These are phyloP conservation scores for Sarcomyxa edulis DNA, from an alignment of 768 basidiomycete genomes.

Conservation along the genomic window DNA sequence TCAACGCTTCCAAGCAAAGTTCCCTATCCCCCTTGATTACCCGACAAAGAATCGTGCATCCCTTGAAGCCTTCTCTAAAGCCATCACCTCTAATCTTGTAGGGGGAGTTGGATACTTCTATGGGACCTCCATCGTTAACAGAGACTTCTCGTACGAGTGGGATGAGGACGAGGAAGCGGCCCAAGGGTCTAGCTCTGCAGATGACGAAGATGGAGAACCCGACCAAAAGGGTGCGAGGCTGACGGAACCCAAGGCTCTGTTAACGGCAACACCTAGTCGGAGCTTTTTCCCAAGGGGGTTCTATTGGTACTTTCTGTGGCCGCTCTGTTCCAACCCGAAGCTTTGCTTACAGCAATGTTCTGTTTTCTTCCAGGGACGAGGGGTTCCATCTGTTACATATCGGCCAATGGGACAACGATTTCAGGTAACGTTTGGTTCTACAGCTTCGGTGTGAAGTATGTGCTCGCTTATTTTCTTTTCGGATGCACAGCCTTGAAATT, in stretches of 20 bases:
- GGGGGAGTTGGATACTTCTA: constrained; percentile 96
- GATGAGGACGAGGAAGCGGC: constrained; percentile 57
- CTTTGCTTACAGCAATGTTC: background rate
- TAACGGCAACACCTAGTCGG: constrained; percentile 92
- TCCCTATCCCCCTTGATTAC: constrained; percentile 63
- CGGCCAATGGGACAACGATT: constrained; percentile 89
- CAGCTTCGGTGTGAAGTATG: too few species aligned
- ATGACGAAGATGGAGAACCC: constrained; percentile 32
- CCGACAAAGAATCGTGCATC: constrained; percentile 38
- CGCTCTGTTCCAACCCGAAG: background rate
- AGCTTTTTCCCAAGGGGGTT: constrained; percentile 98
- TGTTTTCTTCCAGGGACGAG: constrained; percentile 68
- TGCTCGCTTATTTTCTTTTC: background rate
- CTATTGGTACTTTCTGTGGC: constrained; percentile 62
- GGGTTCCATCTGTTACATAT: constrained; percentile 93
- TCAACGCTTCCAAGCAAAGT: constrained; percentile 59
- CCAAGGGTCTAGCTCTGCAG: constrained; percentile 22
- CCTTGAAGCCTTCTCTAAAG: constrained; percentile 74
- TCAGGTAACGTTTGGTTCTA: constrained; percentile 40
- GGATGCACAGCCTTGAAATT: constrained; percentile 67
- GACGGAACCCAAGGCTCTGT: constrained; percentile 68
- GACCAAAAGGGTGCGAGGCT: constrained; percentile 49
- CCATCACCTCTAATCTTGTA: constrained; percentile 84
- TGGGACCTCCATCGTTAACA: constrained; percentile 83
- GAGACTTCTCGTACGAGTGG: constrained; percentile 85